A percentile compares a stretch with the other conserved stretches of the same genome.
Conservation (phyloP, 148 eudicot species). For the Nepenthes mirabilis region DNA sequence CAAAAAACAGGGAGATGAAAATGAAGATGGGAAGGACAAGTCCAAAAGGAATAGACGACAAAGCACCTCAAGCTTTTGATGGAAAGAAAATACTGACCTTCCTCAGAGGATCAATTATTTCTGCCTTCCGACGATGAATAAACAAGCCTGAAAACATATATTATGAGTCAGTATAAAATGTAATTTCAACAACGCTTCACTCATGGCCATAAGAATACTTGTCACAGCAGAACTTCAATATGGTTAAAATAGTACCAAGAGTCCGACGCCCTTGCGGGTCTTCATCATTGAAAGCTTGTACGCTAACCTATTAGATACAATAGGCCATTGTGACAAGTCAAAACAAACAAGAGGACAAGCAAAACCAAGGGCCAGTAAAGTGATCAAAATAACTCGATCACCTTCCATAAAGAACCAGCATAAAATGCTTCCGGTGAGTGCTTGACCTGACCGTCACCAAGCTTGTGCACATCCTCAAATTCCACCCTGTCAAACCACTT, state of each 20-base stretch:
- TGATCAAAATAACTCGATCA: conserved; percentile 10
- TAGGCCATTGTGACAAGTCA: conserved; percentile 10
- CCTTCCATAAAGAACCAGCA: conserved; percentile 99
- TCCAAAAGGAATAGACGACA: not conserved
- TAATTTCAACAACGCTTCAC: not conserved
- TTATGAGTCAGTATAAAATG: conserved; percentile 1
- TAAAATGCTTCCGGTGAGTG: conserved; percentile 95
- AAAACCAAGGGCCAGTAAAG: not conserved
- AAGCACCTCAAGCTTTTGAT: not conserved
- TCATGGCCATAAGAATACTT: not conserved
- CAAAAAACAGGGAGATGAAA: too few species aligned
- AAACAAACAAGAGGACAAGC: not conserved
- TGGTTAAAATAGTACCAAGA: conserved; percentile 46
- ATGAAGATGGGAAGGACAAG: not conserved
- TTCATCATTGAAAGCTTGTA: conserved; percentile 97
- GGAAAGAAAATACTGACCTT: conserved; percentile 44
- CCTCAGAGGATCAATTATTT: conserved; percentile 53
- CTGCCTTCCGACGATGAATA: conserved; percentile 98
- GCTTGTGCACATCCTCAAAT: conserved; percentile 85
- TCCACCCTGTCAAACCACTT: conserved; percentile 50
- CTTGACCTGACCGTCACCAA: conserved; percentile 92
- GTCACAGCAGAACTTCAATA: not conserved
- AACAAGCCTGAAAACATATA: conserved; percentile 54
- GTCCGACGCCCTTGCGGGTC: conserved; percentile 99
- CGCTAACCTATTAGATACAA: conserved; percentile 57